A percentile compares a stretch with the other conserved stretches of the same genome.
Conservation (phyloP, 257 asterid species). For the Ilex aquifolium region DNA sequence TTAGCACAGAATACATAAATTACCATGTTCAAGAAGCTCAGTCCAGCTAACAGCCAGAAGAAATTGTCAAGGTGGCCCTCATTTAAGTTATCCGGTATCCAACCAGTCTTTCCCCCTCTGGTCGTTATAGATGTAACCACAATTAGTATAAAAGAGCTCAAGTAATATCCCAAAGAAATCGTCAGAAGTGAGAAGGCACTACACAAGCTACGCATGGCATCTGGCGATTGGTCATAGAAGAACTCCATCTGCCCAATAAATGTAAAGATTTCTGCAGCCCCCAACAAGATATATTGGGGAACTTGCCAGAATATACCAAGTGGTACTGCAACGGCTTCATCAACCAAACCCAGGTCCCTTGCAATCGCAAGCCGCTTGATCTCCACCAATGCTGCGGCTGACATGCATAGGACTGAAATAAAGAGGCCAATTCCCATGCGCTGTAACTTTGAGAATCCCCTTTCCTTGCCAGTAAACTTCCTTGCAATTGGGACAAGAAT, state of each 20-base stretch:
- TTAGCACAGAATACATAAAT: slow-evolving; percentile 60
- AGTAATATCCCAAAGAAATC: slow-evolving; percentile 60
- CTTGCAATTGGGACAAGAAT: slow-evolving; percentile 72
- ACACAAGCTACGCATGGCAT: slow-evolving; percentile 94
- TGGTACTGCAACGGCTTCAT: slow-evolving; percentile 46
- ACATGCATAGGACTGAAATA: slow-evolving; percentile 64
- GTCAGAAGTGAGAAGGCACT: slow-evolving; percentile 69
- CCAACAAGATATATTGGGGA: slow-evolving; percentile 71
- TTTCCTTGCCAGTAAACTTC: slow-evolving; percentile 54
- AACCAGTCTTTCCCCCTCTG: slow-evolving; percentile 57
- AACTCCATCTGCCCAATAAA: slow-evolving; percentile 83
- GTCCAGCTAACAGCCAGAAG: slow-evolving; percentile 82
- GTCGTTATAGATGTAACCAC: slow-evolving; percentile 66
- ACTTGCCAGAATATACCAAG: slow-evolving; percentile 68
- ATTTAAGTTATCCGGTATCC: slow-evolving; percentile 91
- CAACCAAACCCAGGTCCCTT: slow-evolving; percentile 38
- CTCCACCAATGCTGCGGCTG: slow-evolving; percentile 79
- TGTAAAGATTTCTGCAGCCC: slow-evolving; percentile 81
- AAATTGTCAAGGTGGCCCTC: slow-evolving; percentile 76
- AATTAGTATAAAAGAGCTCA: slow-evolving; percentile 72
- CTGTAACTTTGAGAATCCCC: slow-evolving; percentile 75
- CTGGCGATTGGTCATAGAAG: slow-evolving; percentile 89
- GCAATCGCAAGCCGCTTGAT: slow-evolving; percentile 48
- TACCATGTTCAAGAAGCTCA: slow-evolving; percentile 66
- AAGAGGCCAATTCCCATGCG: slow-evolving; percentile 87